A percentile compares a stretch with the other conserved stretches of the same genome.
Conservation (phyloP, 129 eudicot species). For the Flaveria linearis region DNA sequence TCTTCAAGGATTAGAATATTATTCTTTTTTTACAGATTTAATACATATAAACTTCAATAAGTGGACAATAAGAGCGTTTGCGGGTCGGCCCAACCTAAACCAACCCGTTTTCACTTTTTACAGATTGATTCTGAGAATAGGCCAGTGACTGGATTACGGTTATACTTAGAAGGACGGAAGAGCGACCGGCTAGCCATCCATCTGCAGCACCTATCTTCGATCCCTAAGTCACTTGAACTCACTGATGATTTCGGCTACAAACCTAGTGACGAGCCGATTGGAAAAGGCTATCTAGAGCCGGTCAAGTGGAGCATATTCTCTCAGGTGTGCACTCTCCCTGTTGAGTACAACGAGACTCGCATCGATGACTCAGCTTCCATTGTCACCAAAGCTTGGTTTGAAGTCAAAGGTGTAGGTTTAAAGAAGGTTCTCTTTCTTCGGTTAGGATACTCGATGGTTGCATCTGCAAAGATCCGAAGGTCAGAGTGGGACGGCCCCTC, state of each 20-base stretch:
- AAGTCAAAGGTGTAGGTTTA: slow-evolving; percentile 75
- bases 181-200: slow-evolving; percentile 93
- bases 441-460: slow-evolving; percentile 83
- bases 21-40: too few species aligned
- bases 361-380: slow-evolving; percentile 83
- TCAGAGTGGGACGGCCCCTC: slow-evolving; percentile 94
- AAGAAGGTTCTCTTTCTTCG: slow-evolving; percentile 80
- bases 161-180: slow-evolving; percentile 86
- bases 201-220: slow-evolving; percentile 82
- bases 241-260: slow-evolving; percentile 55
- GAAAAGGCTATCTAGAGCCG: slow-evolving; percentile 72
- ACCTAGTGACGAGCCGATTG: slow-evolving; percentile 55
- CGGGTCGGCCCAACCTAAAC: neutral
- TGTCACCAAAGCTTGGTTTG: slow-evolving; percentile 95
- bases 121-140: slow-evolving; percentile 86
- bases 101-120: slow-evolving; percentile 13
- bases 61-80: neutral
- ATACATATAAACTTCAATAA: neutral
- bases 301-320: slow-evolving; percentile 97
- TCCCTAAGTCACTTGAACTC: slow-evolving; percentile 66
- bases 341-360: slow-evolving; percentile 61
- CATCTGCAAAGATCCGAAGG: slow-evolving; percentile 69
- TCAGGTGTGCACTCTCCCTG: slow-evolving; percentile 85
- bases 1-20: too few species aligned
- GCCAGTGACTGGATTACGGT: slow-evolving; percentile 92